phyloP scores from a whole-genome alignment of 78 protist species.

The Polysphondylium violaceum region DNA sequence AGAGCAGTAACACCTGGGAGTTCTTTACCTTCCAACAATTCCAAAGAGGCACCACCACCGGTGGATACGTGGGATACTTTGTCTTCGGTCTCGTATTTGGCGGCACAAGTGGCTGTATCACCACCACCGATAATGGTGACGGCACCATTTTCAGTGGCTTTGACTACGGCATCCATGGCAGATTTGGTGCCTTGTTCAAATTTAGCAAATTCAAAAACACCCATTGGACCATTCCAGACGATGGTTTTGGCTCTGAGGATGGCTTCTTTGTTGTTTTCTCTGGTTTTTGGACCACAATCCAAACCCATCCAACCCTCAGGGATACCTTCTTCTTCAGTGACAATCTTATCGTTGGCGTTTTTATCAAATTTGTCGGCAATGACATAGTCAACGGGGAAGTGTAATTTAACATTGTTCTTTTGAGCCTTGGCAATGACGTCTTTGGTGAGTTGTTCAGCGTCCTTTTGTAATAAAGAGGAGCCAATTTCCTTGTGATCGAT shows the following conservation, averaged over 20 bases:
- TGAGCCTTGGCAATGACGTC: slow-evolving; percentile 91
- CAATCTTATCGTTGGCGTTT: slow-evolving; percentile 75
- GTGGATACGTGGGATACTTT: slow-evolving; percentile 96
- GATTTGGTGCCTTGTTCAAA: slow-evolving; percentile 95
- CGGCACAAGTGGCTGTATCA: slow-evolving; percentile 98
- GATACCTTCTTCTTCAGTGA: slow-evolving; percentile 90
- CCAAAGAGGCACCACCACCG: slow-evolving; percentile 99
- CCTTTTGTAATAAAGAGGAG: slow-evolving; percentile 91
- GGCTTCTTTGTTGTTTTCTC: slow-evolving; percentile 67
- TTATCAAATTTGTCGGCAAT: slow-evolving; percentile 88
- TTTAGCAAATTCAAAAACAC: slow-evolving; percentile 97
- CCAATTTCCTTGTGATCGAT: slow-evolving; percentile 88
- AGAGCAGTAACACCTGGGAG: slow-evolving; percentile 86
- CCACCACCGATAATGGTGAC: slow-evolving; percentile 99
- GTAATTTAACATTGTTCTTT: slow-evolving; percentile 88
- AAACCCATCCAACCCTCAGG: slow-evolving; percentile 98
- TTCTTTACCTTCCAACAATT: slow-evolving; percentile 97
- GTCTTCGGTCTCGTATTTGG: slow-evolving; percentile 89
- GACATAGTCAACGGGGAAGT: slow-evolving; percentile 96
- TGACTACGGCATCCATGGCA: slow-evolving; percentile 88
- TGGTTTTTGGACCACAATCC: slow-evolving; percentile 98
- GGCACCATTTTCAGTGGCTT: slow-evolving; percentile 91
- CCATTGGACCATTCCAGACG: slow-evolving; percentile 99
- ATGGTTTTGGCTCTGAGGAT: slow-evolving; percentile 89
- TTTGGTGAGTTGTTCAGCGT: slow-evolving; percentile 90